Percentiles rank a stretch among this genome's conserved stretches.
Evolutionary conservation across 805 yeast genomes (phyloP).

Genomic region (Kodamaea hsintzibuensis): DNA sequence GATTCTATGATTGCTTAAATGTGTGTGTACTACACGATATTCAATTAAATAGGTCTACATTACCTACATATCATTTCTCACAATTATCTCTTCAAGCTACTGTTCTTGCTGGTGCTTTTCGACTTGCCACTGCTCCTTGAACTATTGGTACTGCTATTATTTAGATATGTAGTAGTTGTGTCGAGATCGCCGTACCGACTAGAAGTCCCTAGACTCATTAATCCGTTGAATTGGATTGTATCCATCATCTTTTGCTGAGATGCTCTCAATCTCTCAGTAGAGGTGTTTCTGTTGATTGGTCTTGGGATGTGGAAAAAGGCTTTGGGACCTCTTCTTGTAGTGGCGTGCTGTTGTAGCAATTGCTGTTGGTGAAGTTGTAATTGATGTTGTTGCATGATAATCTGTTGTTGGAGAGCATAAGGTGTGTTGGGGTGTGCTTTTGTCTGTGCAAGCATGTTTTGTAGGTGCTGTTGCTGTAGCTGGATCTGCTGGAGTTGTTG

Average conservation of each 20-base stretch:
- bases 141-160: conserved; percentile 10
- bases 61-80: no score
- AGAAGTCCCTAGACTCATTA: conserved; percentile 11
- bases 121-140: conserved; percentile 8
- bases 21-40: no score
- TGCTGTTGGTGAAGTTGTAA: background rate
- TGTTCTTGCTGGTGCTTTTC: background rate
- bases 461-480: background rate
- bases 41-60: no score
- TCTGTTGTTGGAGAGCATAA: background rate
- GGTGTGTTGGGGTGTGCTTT: background rate
- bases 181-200: conserved; percentile 18
- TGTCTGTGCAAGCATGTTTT: background rate
- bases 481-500: background rate
- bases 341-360: background rate
- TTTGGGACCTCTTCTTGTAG: conserved; percentile 7
- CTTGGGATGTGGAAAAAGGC: conserved; percentile 22
- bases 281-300: conserved; percentile 15
- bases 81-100: conserved; percentile 4
- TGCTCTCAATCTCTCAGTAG: conserved; percentile 12
- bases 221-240: conserved; percentile 19
- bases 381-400: background rate
- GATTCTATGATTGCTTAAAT: no score
- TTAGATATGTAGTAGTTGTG: conserved; percentile 11
- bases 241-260: conserved; percentile 27